Percentiles rank a stretch among this genome's conserved stretches.
Conservation (phyloP, 2,329 filamentous ascomycete species). For the Trichoderma sp. region DNA sequence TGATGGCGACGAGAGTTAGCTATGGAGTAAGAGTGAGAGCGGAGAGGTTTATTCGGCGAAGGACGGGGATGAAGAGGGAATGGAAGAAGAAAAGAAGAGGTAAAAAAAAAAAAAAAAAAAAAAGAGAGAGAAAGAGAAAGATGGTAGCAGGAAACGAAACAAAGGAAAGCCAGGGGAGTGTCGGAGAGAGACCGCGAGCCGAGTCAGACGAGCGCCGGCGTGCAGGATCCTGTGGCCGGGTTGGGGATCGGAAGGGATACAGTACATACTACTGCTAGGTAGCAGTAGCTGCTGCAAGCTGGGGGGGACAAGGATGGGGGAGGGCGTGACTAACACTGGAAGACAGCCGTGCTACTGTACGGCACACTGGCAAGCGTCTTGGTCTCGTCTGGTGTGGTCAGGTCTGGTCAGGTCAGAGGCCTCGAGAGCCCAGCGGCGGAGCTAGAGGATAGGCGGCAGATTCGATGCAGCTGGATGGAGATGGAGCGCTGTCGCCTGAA, state of each 20-base stretch:
- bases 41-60: not conserved
- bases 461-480: conserved; percentile 13
- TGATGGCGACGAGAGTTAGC: conserved; percentile 26
- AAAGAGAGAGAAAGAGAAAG: not conserved
- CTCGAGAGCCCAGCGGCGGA: not conserved
- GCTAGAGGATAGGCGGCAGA: not conserved
- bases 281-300: conserved; percentile 13
- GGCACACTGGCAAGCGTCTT: not conserved
- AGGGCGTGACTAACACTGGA: conserved; percentile 28
- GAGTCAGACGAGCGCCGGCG: conserved; percentile 16
- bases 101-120: conserved; percentile 1
- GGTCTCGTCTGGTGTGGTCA: not conserved
- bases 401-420: not conserved
- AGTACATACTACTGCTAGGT: too few species aligned
- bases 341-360: conserved; percentile 13
- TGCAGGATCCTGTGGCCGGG: conserved; percentile 19
- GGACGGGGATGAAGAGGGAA: not conserved
- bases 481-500: conserved; percentile 1
- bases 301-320: conserved; percentile 19
- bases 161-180: conserved; percentile 9
- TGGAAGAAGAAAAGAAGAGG: not conserved
- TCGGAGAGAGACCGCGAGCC: conserved; percentile 12
- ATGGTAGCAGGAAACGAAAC: conserved; percentile 7
- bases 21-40: not conserved
- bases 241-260: conserved; percentile 16